phyloP scores from a whole-genome alignment of 2,329 filamentous ascomycete genomes.

The Mollisiaceae sp. region DNA sequence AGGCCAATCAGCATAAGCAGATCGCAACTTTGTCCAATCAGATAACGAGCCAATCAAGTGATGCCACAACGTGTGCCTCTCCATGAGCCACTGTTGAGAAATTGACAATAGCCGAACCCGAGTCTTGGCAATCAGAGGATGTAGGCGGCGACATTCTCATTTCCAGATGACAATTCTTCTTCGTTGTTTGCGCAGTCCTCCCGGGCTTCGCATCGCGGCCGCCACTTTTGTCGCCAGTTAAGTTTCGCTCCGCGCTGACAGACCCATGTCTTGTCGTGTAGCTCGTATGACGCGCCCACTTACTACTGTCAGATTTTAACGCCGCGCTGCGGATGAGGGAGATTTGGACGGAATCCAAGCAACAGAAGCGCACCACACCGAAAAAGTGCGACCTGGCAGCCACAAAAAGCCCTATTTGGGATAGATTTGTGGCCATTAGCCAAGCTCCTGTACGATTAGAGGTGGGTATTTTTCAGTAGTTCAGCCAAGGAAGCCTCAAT shows the following conservation, averaged over 20 bases:
- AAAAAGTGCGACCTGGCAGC: background rate
- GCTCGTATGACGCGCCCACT: background rate
- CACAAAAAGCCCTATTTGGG: background rate
- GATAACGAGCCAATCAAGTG: constrained; percentile 11
- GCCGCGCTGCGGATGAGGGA: background rate
- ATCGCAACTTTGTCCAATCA: constrained; percentile 23
- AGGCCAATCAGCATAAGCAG: constrained; percentile 18
- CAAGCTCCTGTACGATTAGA: background rate
- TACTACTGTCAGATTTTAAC: constrained; percentile 9
- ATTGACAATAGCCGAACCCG: constrained; percentile 12
- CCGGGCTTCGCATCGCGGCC: constrained; percentile 1
- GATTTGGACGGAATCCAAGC: background rate
- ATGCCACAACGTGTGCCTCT: constrained; percentile 15
- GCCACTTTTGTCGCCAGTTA: background rate
- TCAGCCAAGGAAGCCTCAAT: constrained; percentile 4
- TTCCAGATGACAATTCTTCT: background rate
- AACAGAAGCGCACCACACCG: background rate
- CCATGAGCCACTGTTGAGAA: constrained; percentile 9
- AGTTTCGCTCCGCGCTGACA: constrained; percentile 2
- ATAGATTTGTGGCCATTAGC: background rate
- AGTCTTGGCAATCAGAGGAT: constrained; percentile 9
- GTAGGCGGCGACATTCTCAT: background rate
- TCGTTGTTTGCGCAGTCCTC: background rate
- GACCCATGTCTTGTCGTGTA: constrained; percentile 9
- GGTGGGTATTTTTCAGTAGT: background rate